Percentiles rank a stretch among this genome's conserved stretches.
phyloP scores from a whole-genome alignment of 176 grass and related monocot species.

The Cymbopogon citratus region DNA sequence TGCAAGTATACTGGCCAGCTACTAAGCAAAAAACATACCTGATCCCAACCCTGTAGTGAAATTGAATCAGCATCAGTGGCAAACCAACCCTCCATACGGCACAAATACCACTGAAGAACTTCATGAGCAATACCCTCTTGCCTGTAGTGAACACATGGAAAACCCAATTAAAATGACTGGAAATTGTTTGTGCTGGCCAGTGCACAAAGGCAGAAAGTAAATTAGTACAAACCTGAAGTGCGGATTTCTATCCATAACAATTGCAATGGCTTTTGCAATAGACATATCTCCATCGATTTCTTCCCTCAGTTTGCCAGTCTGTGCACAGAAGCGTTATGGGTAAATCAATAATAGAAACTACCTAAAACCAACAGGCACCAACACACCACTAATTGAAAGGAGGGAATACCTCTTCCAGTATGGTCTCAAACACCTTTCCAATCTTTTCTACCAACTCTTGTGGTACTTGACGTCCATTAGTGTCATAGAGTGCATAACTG shows the following conservation, averaged over 20 bases:
- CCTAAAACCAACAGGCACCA: background rate
- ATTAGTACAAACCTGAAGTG: conserved; percentile 59
- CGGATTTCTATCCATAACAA: conserved; percentile 72
- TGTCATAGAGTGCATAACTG: conserved; percentile 96
- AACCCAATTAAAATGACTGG: conserved; percentile 2
- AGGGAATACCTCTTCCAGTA: conserved; percentile 73
- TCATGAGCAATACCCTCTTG: conserved; percentile 89
- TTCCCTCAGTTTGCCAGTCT: conserved; percentile 79
- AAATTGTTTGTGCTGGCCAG: background rate
- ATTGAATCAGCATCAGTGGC: conserved; percentile 89
- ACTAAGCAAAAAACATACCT: conserved; percentile 34
- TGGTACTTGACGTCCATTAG: conserved; percentile 71
- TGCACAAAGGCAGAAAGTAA: background rate
- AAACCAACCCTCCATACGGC: conserved; percentile 99
- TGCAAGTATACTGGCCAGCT: background rate
- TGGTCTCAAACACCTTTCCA: conserved; percentile 83
- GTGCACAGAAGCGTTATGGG: background rate
- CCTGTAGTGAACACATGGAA: conserved; percentile 34
- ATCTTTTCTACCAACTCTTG: conserved; percentile 75
- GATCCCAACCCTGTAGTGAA: conserved; percentile 81
- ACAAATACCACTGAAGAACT: conserved; percentile 95
- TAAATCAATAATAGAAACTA: conserved; percentile 7
- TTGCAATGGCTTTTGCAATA: conserved; percentile 75
- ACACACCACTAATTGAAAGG: background rate
- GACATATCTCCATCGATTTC: conserved; percentile 77